These are phyloP conservation scores for Scedosporium dehoogii DNA, from an alignment of 2,329 filamentous ascomycete species.

Conservation along the genomic window DNA sequence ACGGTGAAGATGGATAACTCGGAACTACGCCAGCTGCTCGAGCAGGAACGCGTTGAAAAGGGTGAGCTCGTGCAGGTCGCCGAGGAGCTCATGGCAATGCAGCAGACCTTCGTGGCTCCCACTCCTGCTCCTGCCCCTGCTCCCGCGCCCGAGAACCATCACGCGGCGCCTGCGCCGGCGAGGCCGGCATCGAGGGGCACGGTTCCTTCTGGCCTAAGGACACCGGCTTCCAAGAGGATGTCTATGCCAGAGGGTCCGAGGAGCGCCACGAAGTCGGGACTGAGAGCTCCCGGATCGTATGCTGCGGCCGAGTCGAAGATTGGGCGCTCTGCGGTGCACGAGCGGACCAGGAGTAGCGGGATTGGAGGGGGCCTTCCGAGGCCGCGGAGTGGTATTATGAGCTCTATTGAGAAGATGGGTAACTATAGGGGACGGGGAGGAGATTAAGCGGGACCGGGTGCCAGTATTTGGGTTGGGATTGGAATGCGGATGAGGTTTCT, in stretches of 20 bases:
- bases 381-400: constrained; percentile 63
- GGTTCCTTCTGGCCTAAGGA: constrained; percentile 8
- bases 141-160: neutral
- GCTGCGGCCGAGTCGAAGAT: constrained; percentile 37
- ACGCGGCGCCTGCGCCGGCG: neutral
- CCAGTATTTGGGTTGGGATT: neutral
- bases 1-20: constrained; percentile 63
- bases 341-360: constrained; percentile 32
- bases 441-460: neutral
- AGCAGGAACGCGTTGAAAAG: constrained; percentile 72
- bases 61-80: constrained; percentile 72
- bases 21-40: constrained; percentile 53
- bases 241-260: constrained; percentile 36
- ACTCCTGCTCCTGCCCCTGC: constrained; percentile 1
- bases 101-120: constrained; percentile 34
- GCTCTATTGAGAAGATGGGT: constrained; percentile 82
- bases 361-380: constrained; percentile 35
- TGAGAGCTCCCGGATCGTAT: constrained; percentile 50
- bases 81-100: constrained; percentile 71
- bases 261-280: constrained; percentile 37
- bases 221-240: constrained; percentile 20
- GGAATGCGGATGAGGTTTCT: neutral
- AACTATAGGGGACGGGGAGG: constrained; percentile 38
- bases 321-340: constrained; percentile 31
- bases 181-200: neutral